Percentiles rank a stretch among this genome's conserved stretches.
Conservation (phyloP, 257 asterid species). For the Cinchona pubescens region DNA sequence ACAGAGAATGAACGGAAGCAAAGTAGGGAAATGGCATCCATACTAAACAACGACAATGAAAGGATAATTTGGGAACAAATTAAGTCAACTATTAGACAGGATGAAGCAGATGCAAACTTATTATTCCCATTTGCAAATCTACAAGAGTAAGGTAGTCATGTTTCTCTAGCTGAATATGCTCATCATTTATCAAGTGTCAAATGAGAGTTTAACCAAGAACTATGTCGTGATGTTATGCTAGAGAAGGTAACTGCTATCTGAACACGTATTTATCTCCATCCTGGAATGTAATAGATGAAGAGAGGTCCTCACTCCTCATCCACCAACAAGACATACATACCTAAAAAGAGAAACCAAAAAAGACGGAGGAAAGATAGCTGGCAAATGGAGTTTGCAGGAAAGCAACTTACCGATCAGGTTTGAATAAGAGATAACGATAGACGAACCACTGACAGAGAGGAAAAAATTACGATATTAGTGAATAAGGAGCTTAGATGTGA, state of each 20-base stretch:
- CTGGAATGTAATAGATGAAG: background rate
- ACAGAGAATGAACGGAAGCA: conserved; percentile 5
- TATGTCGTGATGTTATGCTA: background rate
- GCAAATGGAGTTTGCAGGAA: background rate
- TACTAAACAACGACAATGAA: background rate
- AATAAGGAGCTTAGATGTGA: conserved; percentile 9
- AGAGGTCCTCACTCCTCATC: background rate
- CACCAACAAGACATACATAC: background rate
- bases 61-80: background rate
- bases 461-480: conserved; percentile 19
- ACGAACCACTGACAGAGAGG: conserved; percentile 73
- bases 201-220: background rate
- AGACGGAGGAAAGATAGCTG: background rate
- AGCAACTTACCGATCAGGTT: conserved; percentile 71
- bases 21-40: background rate
- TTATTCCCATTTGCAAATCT: background rate
- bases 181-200: background rate
- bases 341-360: background rate
- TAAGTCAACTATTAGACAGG: background rate
- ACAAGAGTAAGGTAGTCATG: background rate
- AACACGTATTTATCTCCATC: background rate
- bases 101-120: background rate
- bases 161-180: background rate
- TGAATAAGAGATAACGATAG: conserved; percentile 85
- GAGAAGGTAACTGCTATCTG: background rate